Conservation (phyloP, 164 flowering plant species). For the Macadamia tetraphylla region DNA sequence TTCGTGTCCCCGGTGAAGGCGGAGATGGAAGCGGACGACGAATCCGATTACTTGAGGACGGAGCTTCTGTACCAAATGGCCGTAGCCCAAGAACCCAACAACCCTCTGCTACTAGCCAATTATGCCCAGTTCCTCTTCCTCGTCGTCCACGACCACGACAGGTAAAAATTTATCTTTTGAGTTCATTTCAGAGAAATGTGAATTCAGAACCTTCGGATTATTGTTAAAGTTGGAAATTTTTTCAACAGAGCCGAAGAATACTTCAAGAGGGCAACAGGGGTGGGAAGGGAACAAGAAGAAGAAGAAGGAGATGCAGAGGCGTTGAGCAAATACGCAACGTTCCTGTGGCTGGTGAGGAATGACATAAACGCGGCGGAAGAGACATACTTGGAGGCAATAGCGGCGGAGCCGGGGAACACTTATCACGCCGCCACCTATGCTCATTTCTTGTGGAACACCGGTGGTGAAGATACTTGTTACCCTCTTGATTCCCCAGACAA, state of each 20-base stretch:
- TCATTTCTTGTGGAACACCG: conserved; percentile 86
- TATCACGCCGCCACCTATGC: conserved; percentile 70
- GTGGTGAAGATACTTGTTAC: conserved; percentile 84
- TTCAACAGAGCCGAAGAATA: conserved; percentile 78
- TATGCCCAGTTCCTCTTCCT: conserved; percentile 88
- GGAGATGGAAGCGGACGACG: conserved; percentile 50
- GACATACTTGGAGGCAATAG: conserved; percentile 66
- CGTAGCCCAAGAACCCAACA: conserved; percentile 52
- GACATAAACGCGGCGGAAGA: conserved; percentile 86
- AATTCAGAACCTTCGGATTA: background rate
- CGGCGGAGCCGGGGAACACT: conserved; percentile 65
- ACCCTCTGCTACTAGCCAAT: conserved; percentile 70
- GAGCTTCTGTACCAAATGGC: conserved; percentile 62
- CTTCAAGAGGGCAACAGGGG: conserved; percentile 58
- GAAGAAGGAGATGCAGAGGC: conserved; percentile 56
- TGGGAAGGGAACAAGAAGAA: conserved; percentile 29
- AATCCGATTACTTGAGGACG: conserved; percentile 41
- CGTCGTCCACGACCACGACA: conserved; percentile 71
- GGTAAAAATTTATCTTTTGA: conserved; percentile 33
- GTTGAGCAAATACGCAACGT: conserved; percentile 56
- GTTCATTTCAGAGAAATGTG: background rate
- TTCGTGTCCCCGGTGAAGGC: conserved; percentile 65
- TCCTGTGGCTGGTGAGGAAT: conserved; percentile 66
- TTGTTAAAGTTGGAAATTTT: background rate
- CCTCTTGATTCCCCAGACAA: conserved; percentile 40